These are phyloP conservation scores for Lachnellula subtilissima DNA, from an alignment of 2,329 filamentous ascomycete genomes.

Conservation along the genomic window DNA sequence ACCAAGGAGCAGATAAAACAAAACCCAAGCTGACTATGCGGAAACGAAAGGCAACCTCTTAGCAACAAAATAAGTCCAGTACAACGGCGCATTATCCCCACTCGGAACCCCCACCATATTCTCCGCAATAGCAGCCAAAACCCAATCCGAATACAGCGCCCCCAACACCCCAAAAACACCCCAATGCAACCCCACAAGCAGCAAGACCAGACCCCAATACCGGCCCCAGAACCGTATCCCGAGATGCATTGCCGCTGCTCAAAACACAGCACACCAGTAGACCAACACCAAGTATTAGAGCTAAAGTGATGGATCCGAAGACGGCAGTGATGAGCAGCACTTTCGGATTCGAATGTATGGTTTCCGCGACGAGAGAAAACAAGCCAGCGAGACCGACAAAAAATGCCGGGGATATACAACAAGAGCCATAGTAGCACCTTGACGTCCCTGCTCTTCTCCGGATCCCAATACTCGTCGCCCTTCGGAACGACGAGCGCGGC, in stretches of 20 bases:
- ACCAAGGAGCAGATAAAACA: too few relatives aligned
- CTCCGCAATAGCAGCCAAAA: slow-evolving; percentile 9
- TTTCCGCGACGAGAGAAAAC: slow-evolving; percentile 3
- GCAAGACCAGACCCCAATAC: not conserved
- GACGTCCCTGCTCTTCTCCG: not conserved
- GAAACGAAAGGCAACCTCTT: slow-evolving; percentile 9
- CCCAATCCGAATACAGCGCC: slow-evolving; percentile 16
- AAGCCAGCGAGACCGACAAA: slow-evolving; percentile 5
- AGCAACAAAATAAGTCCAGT: slow-evolving; percentile 14
- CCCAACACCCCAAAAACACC: slow-evolving; percentile 1
- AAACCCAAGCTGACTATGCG: not conserved
- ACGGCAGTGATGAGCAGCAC: slow-evolving; percentile 4
- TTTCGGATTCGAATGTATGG: slow-evolving; percentile 1
- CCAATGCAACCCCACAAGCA: not conserved
- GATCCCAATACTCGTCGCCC: not conserved
- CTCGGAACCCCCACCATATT: slow-evolving; percentile 9
- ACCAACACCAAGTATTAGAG: not conserved
- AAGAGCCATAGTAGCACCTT: slow-evolving; percentile 6
- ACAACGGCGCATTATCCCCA: slow-evolving; percentile 6
- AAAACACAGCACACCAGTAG: not conserved
- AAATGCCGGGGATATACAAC: slow-evolving; percentile 4
- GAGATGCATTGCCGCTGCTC: not conserved
- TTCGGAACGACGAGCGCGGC: not conserved
- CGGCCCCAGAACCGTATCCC: not conserved
- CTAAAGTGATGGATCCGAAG: slow-evolving; percentile 2